Percentiles rank a stretch among this genome's conserved stretches.
These are phyloP conservation scores for Tremellales sp. DNA, from an alignment of 1,284 basidiomycete genomes.

Conservation along the genomic window DNA sequence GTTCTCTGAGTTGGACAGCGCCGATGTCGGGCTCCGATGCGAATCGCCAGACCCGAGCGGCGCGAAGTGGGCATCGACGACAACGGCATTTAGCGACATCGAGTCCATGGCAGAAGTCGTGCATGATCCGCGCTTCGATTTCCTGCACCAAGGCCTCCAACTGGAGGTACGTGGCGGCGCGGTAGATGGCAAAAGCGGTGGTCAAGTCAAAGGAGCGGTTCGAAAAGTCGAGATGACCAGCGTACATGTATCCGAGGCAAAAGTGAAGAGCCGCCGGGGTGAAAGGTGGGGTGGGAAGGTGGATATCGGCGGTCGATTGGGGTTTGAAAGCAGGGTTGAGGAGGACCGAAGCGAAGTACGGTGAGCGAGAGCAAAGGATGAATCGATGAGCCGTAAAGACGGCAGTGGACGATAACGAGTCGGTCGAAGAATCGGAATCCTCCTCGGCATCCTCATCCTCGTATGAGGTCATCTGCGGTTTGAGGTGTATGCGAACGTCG, in stretches of 20 bases:
- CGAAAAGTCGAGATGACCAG: conserved; percentile 87
- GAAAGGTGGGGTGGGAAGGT: conserved; percentile 85
- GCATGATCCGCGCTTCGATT: conserved; percentile 71
- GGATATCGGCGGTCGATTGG: conserved; percentile 55
- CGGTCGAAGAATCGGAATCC: conserved; percentile 33
- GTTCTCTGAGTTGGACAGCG: conserved; percentile 64
- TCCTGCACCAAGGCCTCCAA: conserved; percentile 72
- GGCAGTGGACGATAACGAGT: conserved; percentile 53
- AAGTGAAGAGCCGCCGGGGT: conserved; percentile 92
- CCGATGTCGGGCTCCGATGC: conserved; percentile 68
- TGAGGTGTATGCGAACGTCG: conserved; percentile 75
- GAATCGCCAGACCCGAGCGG: conserved; percentile 76
- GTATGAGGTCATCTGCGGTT: conserved; percentile 50
- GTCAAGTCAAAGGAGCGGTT: conserved; percentile 88
- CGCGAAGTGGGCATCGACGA: conserved; percentile 69
- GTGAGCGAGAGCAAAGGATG: conserved; percentile 80
- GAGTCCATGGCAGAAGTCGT: conserved; percentile 83
- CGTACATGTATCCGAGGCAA: conserved; percentile 77
- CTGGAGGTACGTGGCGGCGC: conserved; percentile 74
- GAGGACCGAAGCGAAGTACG: conserved; percentile 68
- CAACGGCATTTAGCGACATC: conserved; percentile 75
- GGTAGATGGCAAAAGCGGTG: conserved; percentile 85
- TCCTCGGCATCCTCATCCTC: conserved; percentile 11
- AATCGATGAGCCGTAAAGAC: conserved; percentile 90
- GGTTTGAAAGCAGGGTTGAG: conserved; percentile 40